Base-by-base conservation (phyloP, 2,329 filamentous ascomycete species). In the Fusarium sp. region DNA sequence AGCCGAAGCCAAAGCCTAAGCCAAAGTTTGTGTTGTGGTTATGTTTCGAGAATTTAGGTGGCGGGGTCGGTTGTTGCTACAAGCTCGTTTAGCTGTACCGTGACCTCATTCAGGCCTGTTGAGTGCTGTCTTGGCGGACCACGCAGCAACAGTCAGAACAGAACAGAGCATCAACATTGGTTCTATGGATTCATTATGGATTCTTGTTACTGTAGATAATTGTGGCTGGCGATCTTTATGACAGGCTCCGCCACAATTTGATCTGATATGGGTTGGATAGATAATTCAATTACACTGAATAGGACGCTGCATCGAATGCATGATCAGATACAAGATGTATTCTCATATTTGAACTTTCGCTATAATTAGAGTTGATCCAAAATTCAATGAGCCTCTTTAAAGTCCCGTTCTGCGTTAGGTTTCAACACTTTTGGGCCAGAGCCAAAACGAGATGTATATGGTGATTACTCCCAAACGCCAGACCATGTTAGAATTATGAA, bases 391-490 rank as follows among this genome's bases (percentile, higher is more conserved):
- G 50, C 27, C 40, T 60, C 45, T 48, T 50, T 37, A 42, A 33
- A 26, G 46, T 35, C 48, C 41, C 62, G 33, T 71, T 40, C 44
- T 69, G 66, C 65, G 65, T 70, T 50, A 42, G 38, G 56, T 42
- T 58, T 67, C 53, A 66, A 60, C 48, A 32, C 61, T 59, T 58
- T 44, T 33, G 54, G 69, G 64, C 70, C 58, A 53, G 40, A 64
- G 44, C 40, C 54, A 55, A 70, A 74, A 61, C 56, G 73, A 45
- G 49, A 63, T 55, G 52, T 58, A 64, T 62, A 62, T 57, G 27
- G 59, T 58, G 44, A 60, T 40, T 58, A 60, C 65, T 67, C 69
- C 72, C 42, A 73, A 77, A 76, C 76, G 74, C 76, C 75, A 71
- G 64, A 67, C 41, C 53, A 50, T 49, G 57, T 53, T 64, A 57